Evolutionary conservation across 768 basidiomycete genomes (phyloP), one percentile per base, ranked within the genome.

Genomic region (Suillus hirtellus): DNA sequence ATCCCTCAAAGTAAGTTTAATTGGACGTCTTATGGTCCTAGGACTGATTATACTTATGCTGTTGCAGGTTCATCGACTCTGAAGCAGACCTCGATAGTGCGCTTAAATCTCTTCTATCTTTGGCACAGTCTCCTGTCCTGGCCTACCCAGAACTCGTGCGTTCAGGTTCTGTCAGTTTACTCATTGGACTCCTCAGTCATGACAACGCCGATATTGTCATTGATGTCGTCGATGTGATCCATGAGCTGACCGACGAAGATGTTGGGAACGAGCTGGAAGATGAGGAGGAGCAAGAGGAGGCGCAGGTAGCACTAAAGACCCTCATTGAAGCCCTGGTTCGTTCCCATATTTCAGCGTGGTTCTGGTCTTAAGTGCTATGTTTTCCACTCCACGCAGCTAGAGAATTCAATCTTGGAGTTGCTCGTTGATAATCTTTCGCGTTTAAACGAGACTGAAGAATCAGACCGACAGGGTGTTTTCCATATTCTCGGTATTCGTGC

Each of bases 161-260:
- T 49, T 89, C 90, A 6, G 92, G 90, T 40, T 80, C 88, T 19
- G 78, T 95, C 17, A 72, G 81, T 38, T 79, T 88, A 34, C 82
- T 99, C 55, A 84, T 92, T 62, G 95, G 92, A 37, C 84, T 99
- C 55, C 86, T 99, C 62, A 92, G 88, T 62, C 96, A 99, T 73
- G 97, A 99, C 76, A 99, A 99, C 73, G 84, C 89, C 54, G 97
- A 99, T 76, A 98, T 99, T 64, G 92, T 92, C n/a, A 92, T 99
- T 61, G 95, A 97, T 67, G 90, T 94, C 38, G 88, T 99, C 42
- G 93, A 96, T 72, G 84, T 96, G 21, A 81, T 99, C 6, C 89
- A 95, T 69, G 97, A 99, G 75, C 82, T 98, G 65, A 96, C 95
- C 1, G 97, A 99, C 67, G 97, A 99, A 75, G 96, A 99, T 69